These are phyloP conservation scores for Penicillium griseofulvum DNA, from an alignment of 2,329 filamentous ascomycete species.

Conservation along the genomic window DNA sequence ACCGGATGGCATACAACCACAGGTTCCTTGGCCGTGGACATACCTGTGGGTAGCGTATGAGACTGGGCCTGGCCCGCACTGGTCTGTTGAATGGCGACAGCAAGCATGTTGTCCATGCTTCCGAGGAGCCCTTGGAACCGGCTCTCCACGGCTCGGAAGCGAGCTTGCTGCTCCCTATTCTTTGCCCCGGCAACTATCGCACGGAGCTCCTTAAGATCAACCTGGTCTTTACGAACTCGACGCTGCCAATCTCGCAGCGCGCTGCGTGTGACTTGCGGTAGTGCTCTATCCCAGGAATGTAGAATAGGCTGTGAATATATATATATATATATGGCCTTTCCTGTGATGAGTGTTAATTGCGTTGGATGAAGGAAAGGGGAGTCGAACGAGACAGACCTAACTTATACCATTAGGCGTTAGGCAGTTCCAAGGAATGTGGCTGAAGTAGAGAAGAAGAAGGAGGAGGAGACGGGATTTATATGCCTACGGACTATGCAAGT, in stretches of 20 bases:
- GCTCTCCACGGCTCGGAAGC: not conserved
- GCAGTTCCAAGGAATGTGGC: too few relatives aligned
- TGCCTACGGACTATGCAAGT: too few relatives aligned
- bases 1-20: not conserved
- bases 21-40: not conserved
- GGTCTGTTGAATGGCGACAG: not conserved
- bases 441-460: too few relatives aligned
- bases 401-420: too few relatives aligned
- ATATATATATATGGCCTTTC: too few relatives aligned
- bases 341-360: too few relatives aligned
- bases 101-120: not conserved
- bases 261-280: not conserved
- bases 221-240: too few relatives aligned
- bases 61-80: not conserved
- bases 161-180: accelerated
- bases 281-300: not conserved
- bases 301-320: conserved; percentile 3
- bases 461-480: too few relatives aligned
- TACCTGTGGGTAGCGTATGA: not conserved
- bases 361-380: too few relatives aligned
- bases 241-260: not conserved
- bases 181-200: accelerated
- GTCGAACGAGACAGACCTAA: too few relatives aligned
- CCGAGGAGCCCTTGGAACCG: not conserved
- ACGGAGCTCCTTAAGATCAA: not conserved